Base-by-base conservation (phyloP, 495 filamentous ascomycete genomes). In the Aspergillus cavernicola region DNA sequence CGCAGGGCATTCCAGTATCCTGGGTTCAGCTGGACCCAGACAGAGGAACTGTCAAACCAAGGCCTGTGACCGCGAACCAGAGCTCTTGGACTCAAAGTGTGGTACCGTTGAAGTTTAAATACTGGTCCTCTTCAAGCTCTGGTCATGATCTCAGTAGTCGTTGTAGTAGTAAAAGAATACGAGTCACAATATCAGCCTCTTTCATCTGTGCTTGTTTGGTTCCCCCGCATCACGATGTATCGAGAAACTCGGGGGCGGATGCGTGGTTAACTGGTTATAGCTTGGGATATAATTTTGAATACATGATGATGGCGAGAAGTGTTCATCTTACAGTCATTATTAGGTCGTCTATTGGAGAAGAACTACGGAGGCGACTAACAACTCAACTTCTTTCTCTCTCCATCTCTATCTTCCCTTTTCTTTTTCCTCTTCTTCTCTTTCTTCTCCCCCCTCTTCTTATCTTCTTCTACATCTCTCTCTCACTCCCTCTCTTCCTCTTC, bases 381-480 rank as follows among this genome's bases (percentile, higher is more conserved):
- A n/a, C n/a, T n/a, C n/a, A n/a, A n/a, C n/a, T n/a, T n/a, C n/a
- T n/a, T n/a, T n/a, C 66, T 59, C 64, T 65, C 61, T 55, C 56
- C 50, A 58, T 64, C 61, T 63, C 55, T 52, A 53, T 52, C 53
- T 32, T 53, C 48, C 42, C 54, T 54, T 60, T 42, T 61, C 60
- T 49, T 53, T 54, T 56, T 53, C 56, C 53, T 66, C 65, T 58
- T 63, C 55, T 53, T 55, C 61, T 64, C 63, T 56, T 62, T 61
- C 66, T 54, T 46, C 62, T 59, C 60, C 66, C 24, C 9, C 53
- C 63, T 69, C 65, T 58, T 65, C 40, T 50, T n/a, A 45, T 52
- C 48, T 47, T 50, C 44, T 29, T 29, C 4, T 29, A 4, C 26
- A 29, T 29, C 26, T 51, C 57, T 53, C 54, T 58, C 50, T 54